These are phyloP conservation scores for Cystobasidium sp. DNA, from an alignment of 1,284 basidiomycete species.

Conservation along the genomic window DNA sequence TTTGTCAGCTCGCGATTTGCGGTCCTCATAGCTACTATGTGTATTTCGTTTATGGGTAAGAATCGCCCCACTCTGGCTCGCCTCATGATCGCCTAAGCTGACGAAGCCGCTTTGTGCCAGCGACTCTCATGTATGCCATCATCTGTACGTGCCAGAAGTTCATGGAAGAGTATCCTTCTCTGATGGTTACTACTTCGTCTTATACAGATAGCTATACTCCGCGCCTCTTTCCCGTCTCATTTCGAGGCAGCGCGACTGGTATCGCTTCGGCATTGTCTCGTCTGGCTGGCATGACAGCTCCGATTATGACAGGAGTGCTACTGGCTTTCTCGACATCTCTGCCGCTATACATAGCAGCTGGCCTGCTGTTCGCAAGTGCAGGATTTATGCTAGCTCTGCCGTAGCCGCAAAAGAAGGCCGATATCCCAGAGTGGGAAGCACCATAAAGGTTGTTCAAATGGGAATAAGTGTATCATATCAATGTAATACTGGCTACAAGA, in stretches of 20 bases:
- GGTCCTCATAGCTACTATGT: slow-evolving; percentile 75
- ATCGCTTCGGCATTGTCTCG: slow-evolving; percentile 86
- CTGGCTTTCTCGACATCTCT: slow-evolving; percentile 72
- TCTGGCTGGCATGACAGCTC: slow-evolving; percentile 90
- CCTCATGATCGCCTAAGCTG: not conserved
- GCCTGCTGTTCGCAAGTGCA: slow-evolving; percentile 71
- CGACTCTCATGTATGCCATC: slow-evolving; percentile 84
- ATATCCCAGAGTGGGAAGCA: not conserved
- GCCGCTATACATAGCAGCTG: slow-evolving; percentile 77
- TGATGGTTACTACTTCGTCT: not conserved
- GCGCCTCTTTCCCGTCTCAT: slow-evolving; percentile 40
- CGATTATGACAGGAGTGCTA: slow-evolving; percentile 79
- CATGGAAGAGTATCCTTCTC: not conserved
- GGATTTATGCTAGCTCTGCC: slow-evolving; percentile 41
- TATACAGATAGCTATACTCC: slow-evolving; percentile 51
- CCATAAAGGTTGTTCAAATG: not conserved
- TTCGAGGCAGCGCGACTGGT: slow-evolving; percentile 79
- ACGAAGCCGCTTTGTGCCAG: not conserved
- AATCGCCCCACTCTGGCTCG: not conserved
- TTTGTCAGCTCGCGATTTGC: slow-evolving; percentile 67
- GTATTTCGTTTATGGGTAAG: slow-evolving; percentile 71
- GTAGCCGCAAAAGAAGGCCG: not conserved
- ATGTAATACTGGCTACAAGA: slow-evolving; percentile 6
- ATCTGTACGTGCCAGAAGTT: slow-evolving; percentile 75
- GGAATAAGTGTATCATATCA: not conserved